These are phyloP conservation scores for Saccharomyces hybrid DNA, from an alignment of 1,139 yeast genomes.

Conservation along the genomic window DNA sequence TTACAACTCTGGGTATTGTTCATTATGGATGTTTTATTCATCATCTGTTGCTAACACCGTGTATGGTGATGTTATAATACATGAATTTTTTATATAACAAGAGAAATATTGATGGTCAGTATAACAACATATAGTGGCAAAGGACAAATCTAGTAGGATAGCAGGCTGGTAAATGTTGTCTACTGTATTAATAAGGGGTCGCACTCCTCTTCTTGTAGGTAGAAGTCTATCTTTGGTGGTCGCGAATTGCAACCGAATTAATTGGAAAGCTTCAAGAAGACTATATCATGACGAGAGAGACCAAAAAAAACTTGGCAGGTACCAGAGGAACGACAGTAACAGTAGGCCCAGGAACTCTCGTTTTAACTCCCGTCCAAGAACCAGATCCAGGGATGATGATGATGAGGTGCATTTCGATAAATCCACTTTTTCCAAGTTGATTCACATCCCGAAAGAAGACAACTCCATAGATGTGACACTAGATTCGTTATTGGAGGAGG, in stretches of 20 bases:
- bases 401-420: slow-evolving; percentile 8
- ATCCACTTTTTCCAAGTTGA: slow-evolving; percentile 14
- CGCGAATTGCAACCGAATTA: not conserved
- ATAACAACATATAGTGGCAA: not conserved
- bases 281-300: not conserved
- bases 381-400: slow-evolving; percentile 5
- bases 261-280: not conserved
- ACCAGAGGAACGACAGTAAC: not conserved
- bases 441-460: slow-evolving; percentile 16
- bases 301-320: not conserved
- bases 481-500: slow-evolving; percentile 23
- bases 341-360: not conserved
- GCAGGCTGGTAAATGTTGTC: not conserved
- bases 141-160: not conserved
- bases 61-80: not conserved
- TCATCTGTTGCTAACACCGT: not conserved
- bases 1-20: not conserved
- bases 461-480: slow-evolving; percentile 17
- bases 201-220: not conserved
- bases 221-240: not conserved
- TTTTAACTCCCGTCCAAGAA: slow-evolving; percentile 3
- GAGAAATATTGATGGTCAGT: not conserved
- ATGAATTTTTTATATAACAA: not conserved
- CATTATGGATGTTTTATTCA: not conserved
- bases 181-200: not conserved